Conservation (phyloP, 495 filamentous ascomycete species). For the Tuber melanosporum region DNA sequence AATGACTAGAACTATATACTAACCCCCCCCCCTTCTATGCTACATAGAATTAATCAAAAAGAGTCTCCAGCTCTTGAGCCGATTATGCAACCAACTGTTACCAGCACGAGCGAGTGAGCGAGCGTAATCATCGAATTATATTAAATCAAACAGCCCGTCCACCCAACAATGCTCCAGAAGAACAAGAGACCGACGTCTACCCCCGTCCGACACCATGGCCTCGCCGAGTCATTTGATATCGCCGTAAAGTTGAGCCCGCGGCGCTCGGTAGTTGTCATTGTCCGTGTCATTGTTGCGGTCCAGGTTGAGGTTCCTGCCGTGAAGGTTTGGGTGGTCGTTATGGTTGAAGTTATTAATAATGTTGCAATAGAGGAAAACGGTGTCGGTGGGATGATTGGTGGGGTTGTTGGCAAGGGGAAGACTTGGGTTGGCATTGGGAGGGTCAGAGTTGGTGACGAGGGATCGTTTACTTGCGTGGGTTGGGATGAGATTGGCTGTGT, state of each 20-base stretch:
- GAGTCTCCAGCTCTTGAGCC: not conserved
- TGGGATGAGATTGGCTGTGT: slow-evolving; percentile 75
- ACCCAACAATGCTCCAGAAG: not conserved
- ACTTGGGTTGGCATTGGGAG: not conserved
- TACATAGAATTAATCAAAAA: not conserved
- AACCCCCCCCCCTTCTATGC: not conserved
- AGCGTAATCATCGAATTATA: not conserved
- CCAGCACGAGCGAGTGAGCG: not conserved
- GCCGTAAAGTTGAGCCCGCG: not conserved
- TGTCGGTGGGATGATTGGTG: not conserved
- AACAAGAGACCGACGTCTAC: not conserved
- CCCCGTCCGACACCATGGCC: not conserved
- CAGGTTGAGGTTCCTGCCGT: not conserved
- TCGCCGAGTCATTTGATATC: not conserved
- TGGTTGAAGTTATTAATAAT: not conserved
- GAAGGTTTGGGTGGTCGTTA: not conserved
- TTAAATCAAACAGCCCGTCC: not conserved
- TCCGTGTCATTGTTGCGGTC: not conserved
- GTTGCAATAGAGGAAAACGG: not conserved
- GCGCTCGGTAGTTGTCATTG: not conserved
- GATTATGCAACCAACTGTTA: not conserved
- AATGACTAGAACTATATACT: not conserved
- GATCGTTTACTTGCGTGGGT: slow-evolving; percentile 46
- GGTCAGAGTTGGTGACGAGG: not conserved
- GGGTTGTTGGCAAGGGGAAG: not conserved